These are phyloP conservation scores for Rubia yunnanensis DNA, from an alignment of 257 asterid species.

Conservation along the genomic window DNA sequence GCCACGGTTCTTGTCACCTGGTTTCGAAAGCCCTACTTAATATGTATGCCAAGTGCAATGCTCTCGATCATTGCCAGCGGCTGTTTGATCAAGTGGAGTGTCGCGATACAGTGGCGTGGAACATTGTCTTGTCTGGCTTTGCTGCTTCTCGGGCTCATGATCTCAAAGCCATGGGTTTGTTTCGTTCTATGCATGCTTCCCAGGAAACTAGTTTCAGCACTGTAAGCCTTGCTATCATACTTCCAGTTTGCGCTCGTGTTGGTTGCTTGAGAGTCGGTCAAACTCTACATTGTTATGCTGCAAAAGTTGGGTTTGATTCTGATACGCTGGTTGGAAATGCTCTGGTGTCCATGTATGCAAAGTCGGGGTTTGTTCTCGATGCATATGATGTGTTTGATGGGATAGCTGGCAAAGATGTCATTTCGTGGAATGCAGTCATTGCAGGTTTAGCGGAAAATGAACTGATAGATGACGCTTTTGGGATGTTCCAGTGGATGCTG, in stretches of 20 bases:
- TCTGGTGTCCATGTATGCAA: slow-evolving; percentile 73
- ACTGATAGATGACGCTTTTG: slow-evolving; percentile 39
- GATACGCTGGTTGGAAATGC: slow-evolving; percentile 74
- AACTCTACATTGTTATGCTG: slow-evolving; percentile 49
- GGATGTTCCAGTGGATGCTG: slow-evolving; percentile 43
- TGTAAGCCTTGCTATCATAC: slow-evolving; percentile 58
- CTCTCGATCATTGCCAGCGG: slow-evolving; percentile 45
- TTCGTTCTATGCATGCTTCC: slow-evolving; percentile 31
- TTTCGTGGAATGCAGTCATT: slow-evolving; percentile 74
- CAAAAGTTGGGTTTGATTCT: slow-evolving; percentile 56
- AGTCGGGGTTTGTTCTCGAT: slow-evolving; percentile 42
- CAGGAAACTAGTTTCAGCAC: slow-evolving; percentile 40
- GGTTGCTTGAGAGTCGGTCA: slow-evolving; percentile 34
- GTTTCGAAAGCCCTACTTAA: slow-evolving; percentile 62
- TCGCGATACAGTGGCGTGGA: slow-evolving; percentile 64
- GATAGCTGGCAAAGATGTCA: slow-evolving; percentile 61
- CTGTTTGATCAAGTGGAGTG: slow-evolving; percentile 33
- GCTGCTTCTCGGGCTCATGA: slow-evolving; percentile 42
- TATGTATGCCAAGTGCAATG: slow-evolving; percentile 74
- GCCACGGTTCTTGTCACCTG: slow-evolving; percentile 43
- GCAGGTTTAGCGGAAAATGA: slow-evolving; percentile 67
- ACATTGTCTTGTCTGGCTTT: slow-evolving; percentile 67
- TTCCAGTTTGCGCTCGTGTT: slow-evolving; percentile 53
- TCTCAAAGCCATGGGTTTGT: slow-evolving; percentile 35
- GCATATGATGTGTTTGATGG: slow-evolving; percentile 46